Percentiles rank a stretch among this genome's conserved stretches.
phyloP scores from a whole-genome alignment of 2,329 filamentous ascomycete genomes.

The Furcasterigmium furcatum region DNA sequence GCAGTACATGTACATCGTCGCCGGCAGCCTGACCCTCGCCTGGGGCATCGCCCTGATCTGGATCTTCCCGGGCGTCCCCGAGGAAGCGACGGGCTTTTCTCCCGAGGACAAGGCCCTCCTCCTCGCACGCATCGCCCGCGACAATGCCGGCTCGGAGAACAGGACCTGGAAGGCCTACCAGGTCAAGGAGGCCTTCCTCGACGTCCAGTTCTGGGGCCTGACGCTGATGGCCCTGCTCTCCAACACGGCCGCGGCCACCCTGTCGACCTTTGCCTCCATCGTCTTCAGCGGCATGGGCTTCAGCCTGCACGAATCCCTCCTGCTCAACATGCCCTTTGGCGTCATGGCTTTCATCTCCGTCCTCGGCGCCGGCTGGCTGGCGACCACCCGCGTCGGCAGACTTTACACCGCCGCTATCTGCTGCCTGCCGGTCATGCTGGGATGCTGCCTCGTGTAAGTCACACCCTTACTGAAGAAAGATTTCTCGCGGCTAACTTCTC shows the following conservation, averaged over 20 bases:
- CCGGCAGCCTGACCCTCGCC: constrained; percentile 43
- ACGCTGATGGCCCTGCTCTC: too few species aligned
- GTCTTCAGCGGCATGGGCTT: constrained; percentile 43
- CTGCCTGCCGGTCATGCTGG: constrained; percentile 32
- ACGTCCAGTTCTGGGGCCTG: constrained; percentile 50
- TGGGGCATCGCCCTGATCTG: constrained; percentile 36
- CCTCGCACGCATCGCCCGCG: too few species aligned
- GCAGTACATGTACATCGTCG: constrained; percentile 53
- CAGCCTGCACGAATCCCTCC: constrained; percentile 35
- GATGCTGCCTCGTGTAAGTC: constrained; percentile 37
- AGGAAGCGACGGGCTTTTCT: constrained; percentile 36
- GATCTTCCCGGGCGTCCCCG: constrained; percentile 34
- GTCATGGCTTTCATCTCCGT: too few species aligned
- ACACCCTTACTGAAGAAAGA: constrained; percentile 35
- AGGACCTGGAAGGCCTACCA: constrained; percentile 43
- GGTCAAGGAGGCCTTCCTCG: constrained; percentile 40
- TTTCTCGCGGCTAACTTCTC: too few species aligned
- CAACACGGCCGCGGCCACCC: too few species aligned
- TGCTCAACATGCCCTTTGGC: constrained; percentile 37
- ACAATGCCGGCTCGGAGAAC: too few species aligned
- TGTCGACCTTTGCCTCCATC: constrained; percentile 39
- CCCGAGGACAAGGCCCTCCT: too few species aligned
- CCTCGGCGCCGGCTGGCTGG: too few species aligned
- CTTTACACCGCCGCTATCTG: too few species aligned
- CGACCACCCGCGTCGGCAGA: too few species aligned